Conservation (phyloP, 1,139 yeast genomes). For the Candida sojae region DNA sequence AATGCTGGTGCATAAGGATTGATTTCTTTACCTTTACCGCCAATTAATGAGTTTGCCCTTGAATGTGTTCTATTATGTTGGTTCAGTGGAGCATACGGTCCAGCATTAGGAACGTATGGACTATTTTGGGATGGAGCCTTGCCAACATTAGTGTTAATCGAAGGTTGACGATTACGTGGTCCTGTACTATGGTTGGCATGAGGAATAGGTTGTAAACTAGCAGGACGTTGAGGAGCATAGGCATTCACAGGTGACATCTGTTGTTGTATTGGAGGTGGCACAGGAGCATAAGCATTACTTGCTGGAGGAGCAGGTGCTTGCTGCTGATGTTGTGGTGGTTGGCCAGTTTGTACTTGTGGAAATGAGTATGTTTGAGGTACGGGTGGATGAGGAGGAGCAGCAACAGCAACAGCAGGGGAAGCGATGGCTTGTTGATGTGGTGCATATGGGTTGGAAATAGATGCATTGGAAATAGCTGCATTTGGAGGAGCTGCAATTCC, state of each 20-base stretch:
- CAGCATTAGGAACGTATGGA: constrained; percentile 49
- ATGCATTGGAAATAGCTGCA: constrained; percentile 18
- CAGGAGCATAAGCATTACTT: constrained; percentile 6
- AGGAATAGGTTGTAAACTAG: constrained; percentile 12
- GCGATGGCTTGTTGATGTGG: constrained; percentile 4
- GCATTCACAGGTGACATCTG: constrained; percentile 2
- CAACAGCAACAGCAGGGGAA: neutral
- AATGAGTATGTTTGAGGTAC: constrained; percentile 4
- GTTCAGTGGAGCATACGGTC: constrained; percentile 47
- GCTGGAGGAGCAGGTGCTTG: constrained; percentile 4
- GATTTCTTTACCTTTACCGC: constrained; percentile 43
- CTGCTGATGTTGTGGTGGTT: constrained; percentile 3
- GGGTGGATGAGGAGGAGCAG: constrained; percentile 1
- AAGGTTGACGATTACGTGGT: constrained; percentile 6
- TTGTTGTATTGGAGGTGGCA: constrained; percentile 1
- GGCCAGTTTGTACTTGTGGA: constrained; percentile 8
- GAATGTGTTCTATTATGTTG: constrained; percentile 39
- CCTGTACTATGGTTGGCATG: constrained; percentile 2
- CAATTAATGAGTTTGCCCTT: constrained; percentile 44
- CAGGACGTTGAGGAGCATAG: constrained; percentile 7
- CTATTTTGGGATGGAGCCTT: constrained; percentile 22
- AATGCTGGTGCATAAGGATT: constrained; percentile 49
- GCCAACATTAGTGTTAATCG: constrained; percentile 23
- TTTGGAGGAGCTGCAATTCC: constrained; percentile 20
- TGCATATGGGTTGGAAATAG: constrained; percentile 9